Percentiles rank a stretch among this genome's conserved stretches.
These are phyloP conservation scores for Neurospora tetraspora DNA, from an alignment of 495 filamentous ascomycete species.

Conservation along the genomic window DNA sequence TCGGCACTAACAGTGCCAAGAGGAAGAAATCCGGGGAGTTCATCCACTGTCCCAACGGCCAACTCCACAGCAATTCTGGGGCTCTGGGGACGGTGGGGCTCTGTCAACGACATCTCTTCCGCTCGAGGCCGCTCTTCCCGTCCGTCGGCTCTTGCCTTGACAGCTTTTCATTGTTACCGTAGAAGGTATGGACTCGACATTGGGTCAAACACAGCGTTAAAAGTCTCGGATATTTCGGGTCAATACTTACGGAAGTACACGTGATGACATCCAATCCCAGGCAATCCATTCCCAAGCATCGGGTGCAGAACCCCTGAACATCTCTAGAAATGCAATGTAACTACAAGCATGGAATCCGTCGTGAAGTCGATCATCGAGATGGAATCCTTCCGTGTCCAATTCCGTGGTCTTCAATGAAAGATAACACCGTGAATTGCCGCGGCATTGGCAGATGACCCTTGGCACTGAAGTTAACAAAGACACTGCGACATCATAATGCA, in stretches of 20 bases:
- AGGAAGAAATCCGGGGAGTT: not conserved
- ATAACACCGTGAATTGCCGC: not conserved
- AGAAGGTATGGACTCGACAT: not conserved
- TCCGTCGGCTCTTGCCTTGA: not conserved
- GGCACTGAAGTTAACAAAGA: not conserved
- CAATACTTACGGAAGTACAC: not conserved
- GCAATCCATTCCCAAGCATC: not conserved
- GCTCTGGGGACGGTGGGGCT: not conserved
- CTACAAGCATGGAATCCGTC: not conserved
- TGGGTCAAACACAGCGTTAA: not conserved
- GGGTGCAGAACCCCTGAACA: not conserved
- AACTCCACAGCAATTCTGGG: not conserved
- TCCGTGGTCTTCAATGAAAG: not conserved
- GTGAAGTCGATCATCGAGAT: not conserved
- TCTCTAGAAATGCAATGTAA: not conserved
- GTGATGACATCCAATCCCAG: not conserved
- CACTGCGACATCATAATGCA: not conserved
- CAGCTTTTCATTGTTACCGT: not conserved
- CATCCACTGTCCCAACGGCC: not conserved
- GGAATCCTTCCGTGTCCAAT: not conserved
- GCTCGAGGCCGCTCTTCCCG: not conserved
- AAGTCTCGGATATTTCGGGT: not conserved
- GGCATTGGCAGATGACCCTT: not conserved
- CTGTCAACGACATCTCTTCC: not conserved
- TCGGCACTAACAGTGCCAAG: not conserved